phyloP scores from a whole-genome alignment of 169 alveolate species.

The Perkinsus olseni region DNA sequence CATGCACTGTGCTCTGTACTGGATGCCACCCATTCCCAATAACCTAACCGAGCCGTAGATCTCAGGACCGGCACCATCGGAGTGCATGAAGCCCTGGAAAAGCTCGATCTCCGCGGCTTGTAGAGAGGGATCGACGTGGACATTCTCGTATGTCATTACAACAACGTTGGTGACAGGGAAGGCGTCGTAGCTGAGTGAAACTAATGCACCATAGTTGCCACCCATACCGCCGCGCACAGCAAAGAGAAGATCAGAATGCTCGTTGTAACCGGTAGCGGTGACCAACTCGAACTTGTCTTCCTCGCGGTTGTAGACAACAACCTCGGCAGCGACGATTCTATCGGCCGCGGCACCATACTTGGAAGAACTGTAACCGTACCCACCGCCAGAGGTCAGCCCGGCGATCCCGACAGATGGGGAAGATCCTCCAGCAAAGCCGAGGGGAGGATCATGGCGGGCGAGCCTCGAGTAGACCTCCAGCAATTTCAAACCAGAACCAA shows the following conservation, averaged over 20 bases:
- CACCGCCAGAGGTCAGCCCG: too few species aligned
- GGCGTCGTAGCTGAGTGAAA: background rate
- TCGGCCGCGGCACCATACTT: too few species aligned
- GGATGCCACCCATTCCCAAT: background rate
- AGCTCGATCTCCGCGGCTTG: background rate
- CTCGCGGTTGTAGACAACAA: background rate
- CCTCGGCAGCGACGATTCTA: too few species aligned
- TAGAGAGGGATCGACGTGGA: background rate
- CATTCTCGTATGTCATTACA: background rate
- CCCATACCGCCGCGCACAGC: background rate
- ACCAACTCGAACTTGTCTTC: background rate
- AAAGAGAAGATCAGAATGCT: background rate
- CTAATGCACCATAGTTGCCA: background rate
- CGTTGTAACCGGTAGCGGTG: background rate
- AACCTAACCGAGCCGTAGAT: background rate
- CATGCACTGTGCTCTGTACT: background rate
- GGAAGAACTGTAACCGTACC: too few species aligned
- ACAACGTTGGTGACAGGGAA: background rate
- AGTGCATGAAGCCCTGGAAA: background rate
- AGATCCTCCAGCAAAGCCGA: too few species aligned
- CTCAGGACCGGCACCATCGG: background rate
- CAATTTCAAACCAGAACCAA: too few species aligned
- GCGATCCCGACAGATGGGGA: too few species aligned
- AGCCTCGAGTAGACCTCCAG: too few species aligned
- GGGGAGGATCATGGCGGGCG: too few species aligned